Evolutionary conservation across 805 yeast species (phyloP), one percentile per base, ranked within the genome.

Genomic region (Spathaspora sp.): DNA sequence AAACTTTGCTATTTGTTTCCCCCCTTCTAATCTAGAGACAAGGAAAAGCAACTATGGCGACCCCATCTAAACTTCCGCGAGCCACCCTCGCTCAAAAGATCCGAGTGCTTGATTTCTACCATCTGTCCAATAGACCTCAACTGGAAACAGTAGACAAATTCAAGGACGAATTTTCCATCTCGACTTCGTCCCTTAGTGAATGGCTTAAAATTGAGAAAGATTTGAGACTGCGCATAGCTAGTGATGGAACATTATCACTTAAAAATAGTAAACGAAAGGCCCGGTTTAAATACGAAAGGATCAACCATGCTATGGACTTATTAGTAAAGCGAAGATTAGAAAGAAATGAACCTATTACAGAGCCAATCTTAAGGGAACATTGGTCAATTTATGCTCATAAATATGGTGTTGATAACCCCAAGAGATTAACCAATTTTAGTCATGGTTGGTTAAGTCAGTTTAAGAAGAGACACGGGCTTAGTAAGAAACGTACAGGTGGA

Each of bases 381-480:
- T 82, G 87, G 87, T 68, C 75, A 12, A 65, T 72, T 29, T 79
- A 72, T 58, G 86, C 85, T 2, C 77, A 77, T 51, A 71, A 75
- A 58, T 79, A 63, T 59, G 86, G 86, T 9, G 85, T 82, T 2
- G 79, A 76, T 7, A 84, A 82, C 57, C 85, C 86, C 2, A 82
- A 82, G 60, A 66, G 87, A 50, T 62, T 78, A 50, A 74, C 72
- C 26, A 72, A 76, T 14, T 82, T 81, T 55, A 77, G 83, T 56
- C 86, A 82, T 61, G 87, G 87, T 8, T 82, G 87, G 87, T 64
- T 82, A 43, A 69, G 80, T 11, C 84, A 79, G 58, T 82, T 82
- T 64, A 82, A 82, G 62, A 81, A 79, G 56, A 65, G 86, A 47
- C 85, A 82, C 58, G 83, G 80, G 1, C 62, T 79, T 42, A 69